These are phyloP conservation scores for Pulveroboletus sp. DNA, from an alignment of 768 basidiomycete species.

Conservation along the genomic window DNA sequence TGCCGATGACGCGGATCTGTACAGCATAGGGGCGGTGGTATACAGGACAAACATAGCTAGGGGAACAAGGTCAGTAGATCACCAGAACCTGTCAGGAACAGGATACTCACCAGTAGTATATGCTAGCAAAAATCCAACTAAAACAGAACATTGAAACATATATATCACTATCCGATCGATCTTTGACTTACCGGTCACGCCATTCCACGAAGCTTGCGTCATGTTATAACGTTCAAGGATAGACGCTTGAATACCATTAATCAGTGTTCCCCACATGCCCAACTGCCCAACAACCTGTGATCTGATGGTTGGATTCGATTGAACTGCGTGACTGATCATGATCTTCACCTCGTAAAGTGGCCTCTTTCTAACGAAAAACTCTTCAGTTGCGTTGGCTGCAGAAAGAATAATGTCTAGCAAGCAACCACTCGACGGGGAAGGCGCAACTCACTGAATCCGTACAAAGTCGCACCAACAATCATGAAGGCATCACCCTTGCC, in stretches of 20 bases:
- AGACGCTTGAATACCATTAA: constrained; percentile 76
- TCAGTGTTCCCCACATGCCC: constrained; percentile 79
- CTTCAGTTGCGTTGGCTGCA: constrained; percentile 85
- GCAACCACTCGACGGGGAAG: background rate
- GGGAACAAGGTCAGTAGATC: background rate
- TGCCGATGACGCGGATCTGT: constrained; percentile 80
- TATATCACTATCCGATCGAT: constrained; percentile 19
- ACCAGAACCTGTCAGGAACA: background rate
- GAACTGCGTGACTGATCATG: background rate
- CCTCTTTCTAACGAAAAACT: constrained; percentile 74
- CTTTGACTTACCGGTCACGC: constrained; percentile 57
- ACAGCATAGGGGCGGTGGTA: constrained; percentile 80
- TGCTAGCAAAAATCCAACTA: constrained; percentile 50
- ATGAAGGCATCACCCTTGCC: constrained; percentile 84
- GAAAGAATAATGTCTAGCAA: background rate
- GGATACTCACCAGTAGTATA: constrained; percentile 41
- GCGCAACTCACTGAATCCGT: constrained; percentile 69
- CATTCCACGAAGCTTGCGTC: constrained; percentile 68
- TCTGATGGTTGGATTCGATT: background rate
- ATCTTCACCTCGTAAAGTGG: constrained; percentile 68
- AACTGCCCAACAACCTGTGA: constrained; percentile 73
- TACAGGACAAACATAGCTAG: constrained; percentile 81
- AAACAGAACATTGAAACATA: background rate
- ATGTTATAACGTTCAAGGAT: constrained; percentile 67
- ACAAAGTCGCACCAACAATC: constrained; percentile 80